phyloP scores from a whole-genome alignment of 2,329 filamentous ascomycete species.

The Plectosphaerella sp. region DNA sequence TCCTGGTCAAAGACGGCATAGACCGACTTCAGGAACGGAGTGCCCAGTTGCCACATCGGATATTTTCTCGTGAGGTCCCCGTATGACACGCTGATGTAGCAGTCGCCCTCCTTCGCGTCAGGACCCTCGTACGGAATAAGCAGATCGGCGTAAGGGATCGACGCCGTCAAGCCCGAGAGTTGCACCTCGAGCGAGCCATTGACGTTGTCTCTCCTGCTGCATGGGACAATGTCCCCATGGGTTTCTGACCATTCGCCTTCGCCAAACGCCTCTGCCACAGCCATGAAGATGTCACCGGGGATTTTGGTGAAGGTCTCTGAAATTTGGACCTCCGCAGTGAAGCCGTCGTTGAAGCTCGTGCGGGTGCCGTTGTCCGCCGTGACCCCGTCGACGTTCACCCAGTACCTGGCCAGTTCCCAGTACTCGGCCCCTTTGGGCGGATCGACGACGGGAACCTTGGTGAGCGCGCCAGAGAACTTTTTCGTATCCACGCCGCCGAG shows the following conservation, averaged over 20 bases:
- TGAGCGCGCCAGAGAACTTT: conserved; percentile 50
- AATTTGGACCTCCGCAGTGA: neutral
- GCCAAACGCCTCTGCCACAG: neutral
- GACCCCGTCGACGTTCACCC: neutral
- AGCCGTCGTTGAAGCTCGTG: neutral
- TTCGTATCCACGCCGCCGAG: conserved; percentile 55
- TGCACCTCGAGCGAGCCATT: neutral
- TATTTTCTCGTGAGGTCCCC: neutral
- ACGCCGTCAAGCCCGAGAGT: neutral
- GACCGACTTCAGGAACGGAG: conserved; percentile 34
- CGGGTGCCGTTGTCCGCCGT: neutral
- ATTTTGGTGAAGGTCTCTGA: neutral
- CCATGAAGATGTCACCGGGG: neutral
- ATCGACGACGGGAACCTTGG: conserved; percentile 52
- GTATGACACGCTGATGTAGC: neutral
- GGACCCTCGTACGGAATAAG: neutral
- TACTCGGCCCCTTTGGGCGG: conserved; percentile 14
- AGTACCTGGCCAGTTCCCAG: neutral
- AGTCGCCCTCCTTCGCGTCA: neutral
- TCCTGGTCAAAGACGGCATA: conserved; percentile 38
- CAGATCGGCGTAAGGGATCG: neutral
- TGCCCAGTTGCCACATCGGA: neutral
- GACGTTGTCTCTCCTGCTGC: neutral
- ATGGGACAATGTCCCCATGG: neutral
- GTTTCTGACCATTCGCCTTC: neutral